Evolutionary conservation across 1,139 yeast genomes (phyloP).

Genomic region (Geotrichum cucujoidarum): DNA sequence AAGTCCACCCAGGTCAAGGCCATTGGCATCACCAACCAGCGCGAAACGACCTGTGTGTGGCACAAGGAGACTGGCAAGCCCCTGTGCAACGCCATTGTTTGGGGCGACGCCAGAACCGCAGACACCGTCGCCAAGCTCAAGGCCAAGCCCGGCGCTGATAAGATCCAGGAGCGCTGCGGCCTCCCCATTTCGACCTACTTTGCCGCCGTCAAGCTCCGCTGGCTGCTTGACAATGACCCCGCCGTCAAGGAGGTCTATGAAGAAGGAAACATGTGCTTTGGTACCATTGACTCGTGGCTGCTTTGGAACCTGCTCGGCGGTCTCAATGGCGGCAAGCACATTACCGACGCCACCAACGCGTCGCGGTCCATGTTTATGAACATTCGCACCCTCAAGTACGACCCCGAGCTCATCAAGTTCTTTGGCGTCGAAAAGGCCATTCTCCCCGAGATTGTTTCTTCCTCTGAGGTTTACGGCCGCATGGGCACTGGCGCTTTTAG

Average conservation of each 20-base stretch:
- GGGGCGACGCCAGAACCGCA: constrained; percentile 91
- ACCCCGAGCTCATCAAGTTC: constrained; percentile 65
- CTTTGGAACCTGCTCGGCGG: constrained; percentile 79
- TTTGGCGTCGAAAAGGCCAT: constrained; percentile 67
- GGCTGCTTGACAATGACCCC: constrained; percentile 81
- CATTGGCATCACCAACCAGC: constrained; percentile 89
- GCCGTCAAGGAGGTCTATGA: constrained; percentile 66
- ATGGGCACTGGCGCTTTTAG: constrained; percentile 33
- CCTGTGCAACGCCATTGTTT: constrained; percentile 81
- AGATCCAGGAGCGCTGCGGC: constrained; percentile 67
- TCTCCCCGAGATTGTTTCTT: constrained; percentile 76
- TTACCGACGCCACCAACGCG: constrained; percentile 88
- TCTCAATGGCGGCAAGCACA: constrained; percentile 45
- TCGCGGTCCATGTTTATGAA: constrained; percentile 92
- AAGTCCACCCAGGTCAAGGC: constrained; percentile 34
- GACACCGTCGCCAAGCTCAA: constrained; percentile 63
- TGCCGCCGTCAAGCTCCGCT: constrained; percentile 82
- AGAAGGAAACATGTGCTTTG: constrained; percentile 76
- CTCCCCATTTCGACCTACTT: constrained; percentile 88
- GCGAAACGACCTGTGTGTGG: constrained; percentile 94
- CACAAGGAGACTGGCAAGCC: constrained; percentile 78
- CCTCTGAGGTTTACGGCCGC: constrained; percentile 74
- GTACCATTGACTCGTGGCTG: constrained; percentile 94
- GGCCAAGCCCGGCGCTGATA: constrained; percentile 55
- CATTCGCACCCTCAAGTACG: constrained; percentile 70